Base-by-base conservation (phyloP, 2,329 filamentous ascomycete species). In the Orbilia ellipsospora region DNA sequence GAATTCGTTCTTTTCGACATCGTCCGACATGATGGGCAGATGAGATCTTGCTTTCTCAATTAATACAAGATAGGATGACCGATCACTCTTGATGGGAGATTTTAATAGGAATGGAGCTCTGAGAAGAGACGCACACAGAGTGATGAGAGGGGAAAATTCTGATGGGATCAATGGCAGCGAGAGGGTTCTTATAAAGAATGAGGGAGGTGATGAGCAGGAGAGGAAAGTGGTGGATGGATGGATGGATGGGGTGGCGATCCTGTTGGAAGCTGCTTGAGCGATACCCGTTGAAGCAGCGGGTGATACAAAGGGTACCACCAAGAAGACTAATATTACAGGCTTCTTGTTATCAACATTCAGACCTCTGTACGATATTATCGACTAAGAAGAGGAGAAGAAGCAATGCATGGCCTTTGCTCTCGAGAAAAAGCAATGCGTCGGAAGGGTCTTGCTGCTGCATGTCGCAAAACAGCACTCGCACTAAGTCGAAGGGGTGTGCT, bases 361-460 rank as follows among this genome's bases (percentile, higher is more conserved):
- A 61, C 62, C 55, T 73, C 69, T 48, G 51, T 26, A 57, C 51
- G 57, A 57, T 68, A 68, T 56, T 44, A 6, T 52, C 67, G 18
- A 65, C 18, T 31, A 67, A 67, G 54, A 60, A 42, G 40, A 56
- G 12, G n/a, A 61, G n/a, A 69, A 72, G 60, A 72, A 72, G 57
- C 67, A 63, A 64, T 60, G 52, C 45, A 60, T 31, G 4, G 54
- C 31, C 31, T 36, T 6, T 36, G 31, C 31, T 36, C 31, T 7
- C 31, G 31, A n/a, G 31, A 74, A 74, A 74, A 74, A 74, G 70
- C 57, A 74, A 74, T 50, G n/a, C n/a, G 7, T 51, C 57, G 16
- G 56, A 72, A 72, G 60, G 52, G 67, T 72, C 60, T 65, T 48
- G 3, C 31, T 36, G 31, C 59, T 67, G 70, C 70, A 74, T 48